phyloP scores from a whole-genome alignment of 108 stramenopile genomes.

The Nannochloropsis oceanica region DNA sequence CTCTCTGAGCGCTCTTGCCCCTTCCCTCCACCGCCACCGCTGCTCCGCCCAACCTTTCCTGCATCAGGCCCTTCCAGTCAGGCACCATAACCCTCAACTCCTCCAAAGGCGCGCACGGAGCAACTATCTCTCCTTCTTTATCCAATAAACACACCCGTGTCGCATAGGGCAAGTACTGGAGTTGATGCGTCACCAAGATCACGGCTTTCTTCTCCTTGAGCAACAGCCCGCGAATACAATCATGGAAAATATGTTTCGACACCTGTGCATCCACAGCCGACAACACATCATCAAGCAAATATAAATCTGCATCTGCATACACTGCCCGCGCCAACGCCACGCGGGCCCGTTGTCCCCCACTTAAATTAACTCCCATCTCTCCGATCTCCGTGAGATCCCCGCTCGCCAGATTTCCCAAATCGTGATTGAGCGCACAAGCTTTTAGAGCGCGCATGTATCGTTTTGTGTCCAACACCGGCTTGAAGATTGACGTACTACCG shows the following conservation, averaged over 20 bases:
- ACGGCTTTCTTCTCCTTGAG: constrained; percentile 41
- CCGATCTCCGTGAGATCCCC: constrained; percentile 63
- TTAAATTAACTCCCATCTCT: constrained; percentile 74
- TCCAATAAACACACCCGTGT: constrained; percentile 40
- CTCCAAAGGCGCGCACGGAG: neutral
- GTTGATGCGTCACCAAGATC: constrained; percentile 71
- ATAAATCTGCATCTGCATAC: constrained; percentile 57
- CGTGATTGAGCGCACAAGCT: constrained; percentile 5
- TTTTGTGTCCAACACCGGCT: neutral
- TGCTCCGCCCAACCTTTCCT: neutral
- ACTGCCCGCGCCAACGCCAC: constrained; percentile 52
- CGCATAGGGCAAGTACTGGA: constrained; percentile 56
- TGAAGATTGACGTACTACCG: neutral
- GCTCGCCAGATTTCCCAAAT: constrained; percentile 7
- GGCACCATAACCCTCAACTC: neutral
- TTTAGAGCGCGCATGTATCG: constrained; percentile 7
- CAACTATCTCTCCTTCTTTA: neutral
- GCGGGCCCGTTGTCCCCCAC: constrained; percentile 70
- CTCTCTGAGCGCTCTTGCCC: neutral
- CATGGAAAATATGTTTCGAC: constrained; percentile 54
- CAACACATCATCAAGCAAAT: constrained; percentile 75
- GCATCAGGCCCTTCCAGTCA: neutral
- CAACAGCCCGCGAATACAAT: constrained; percentile 25
- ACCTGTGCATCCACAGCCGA: constrained; percentile 79
- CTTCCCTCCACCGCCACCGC: neutral